Percentiles rank a stretch among this genome's conserved stretches.
phyloP scores from a whole-genome alignment of 2,329 filamentous ascomycete genomes.

The Colletotrichum sojae region DNA sequence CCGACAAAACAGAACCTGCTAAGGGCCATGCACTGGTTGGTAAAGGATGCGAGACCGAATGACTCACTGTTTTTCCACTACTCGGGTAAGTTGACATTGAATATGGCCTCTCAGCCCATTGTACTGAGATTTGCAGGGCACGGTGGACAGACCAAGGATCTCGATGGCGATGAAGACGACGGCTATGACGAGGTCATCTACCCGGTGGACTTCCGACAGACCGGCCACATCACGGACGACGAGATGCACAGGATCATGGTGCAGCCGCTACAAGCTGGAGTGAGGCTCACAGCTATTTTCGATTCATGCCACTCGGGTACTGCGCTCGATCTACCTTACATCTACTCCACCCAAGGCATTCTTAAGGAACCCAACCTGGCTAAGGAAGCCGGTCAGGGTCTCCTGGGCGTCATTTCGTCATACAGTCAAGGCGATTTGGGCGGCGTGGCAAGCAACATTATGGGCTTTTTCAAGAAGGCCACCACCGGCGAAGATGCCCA shows the following conservation, averaged over 20 bases:
- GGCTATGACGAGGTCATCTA: constrained; percentile 89
- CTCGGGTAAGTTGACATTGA: constrained; percentile 74
- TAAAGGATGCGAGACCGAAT: constrained; percentile 92
- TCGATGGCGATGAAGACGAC: constrained; percentile 85
- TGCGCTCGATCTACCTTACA: constrained; percentile 76
- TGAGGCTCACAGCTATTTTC: constrained; percentile 74
- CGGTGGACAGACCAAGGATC: constrained; percentile 84
- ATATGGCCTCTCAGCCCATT: constrained; percentile 24
- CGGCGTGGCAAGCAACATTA: constrained; percentile 84
- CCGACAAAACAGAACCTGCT: constrained; percentile 96
- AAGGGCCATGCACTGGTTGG: constrained; percentile 97
- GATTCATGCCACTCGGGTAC: constrained; percentile 78
- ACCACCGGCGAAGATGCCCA: constrained; percentile 85
- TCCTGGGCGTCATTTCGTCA: constrained; percentile 72
- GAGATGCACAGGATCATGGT: constrained; percentile 85
- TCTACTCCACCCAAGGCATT: constrained; percentile 78
- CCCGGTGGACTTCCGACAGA: constrained; percentile 83
- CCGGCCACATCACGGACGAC: constrained; percentile 87
- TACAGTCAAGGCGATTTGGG: constrained; percentile 81
- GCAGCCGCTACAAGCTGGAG: constrained; percentile 67
- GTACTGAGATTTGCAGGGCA: constrained; percentile 66
- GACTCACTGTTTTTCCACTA: constrained; percentile 99
- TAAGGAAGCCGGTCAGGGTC: constrained; percentile 76
- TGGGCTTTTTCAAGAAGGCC: constrained; percentile 91
- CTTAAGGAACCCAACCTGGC: constrained; percentile 79